Evolutionary conservation across 2,329 filamentous ascomycete genomes (phyloP), one percentile per base, ranked within the genome.

Genomic region (Penicillium fuscoglaucum): DNA sequence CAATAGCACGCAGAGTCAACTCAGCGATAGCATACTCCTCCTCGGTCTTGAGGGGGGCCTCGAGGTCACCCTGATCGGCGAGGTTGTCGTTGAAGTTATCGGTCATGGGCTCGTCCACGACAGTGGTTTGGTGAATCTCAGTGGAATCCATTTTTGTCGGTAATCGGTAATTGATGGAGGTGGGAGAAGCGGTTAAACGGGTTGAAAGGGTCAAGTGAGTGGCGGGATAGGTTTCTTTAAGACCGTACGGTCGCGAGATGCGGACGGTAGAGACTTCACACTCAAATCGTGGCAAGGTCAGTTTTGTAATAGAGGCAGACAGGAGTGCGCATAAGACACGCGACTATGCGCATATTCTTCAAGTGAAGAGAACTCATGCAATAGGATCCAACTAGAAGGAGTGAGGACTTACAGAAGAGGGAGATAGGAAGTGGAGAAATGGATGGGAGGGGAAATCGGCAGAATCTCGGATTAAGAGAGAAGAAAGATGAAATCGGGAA

Each of bases 1-100:
- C 95, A 74, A 99, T 97, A 69, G 95, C 95, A 75, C 95, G 90
- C 64, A 99, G 86, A 61, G 95, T 99, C 71, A 99, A 84, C 78
- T 96, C 90, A 52, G 93, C 87, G 75, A 92, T 87, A 52, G 91
- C 92, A 74, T 99, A 99, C 78, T 99, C 95, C 75, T 98, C 93
- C 69, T 99, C 95, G 59, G 93, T 96, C 81, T 93, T 95, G 70
- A 91, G 93, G 60, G 85, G 84, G 62, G 86, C 84, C 69, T 93
- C 91, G 66, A 90, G 90, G 67, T 95, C 90, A 50, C 72, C 74
- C 51, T 77, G 81, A 58, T 90, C 88, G 74, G 74, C 87, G 62
- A 90, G 78, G 68, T 86, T 79, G 68, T 87, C 86, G 66, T 89
- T 85, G 75, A 90, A 78, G 60, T 79, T 75, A 55, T 90, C 86